Evolutionary conservation across 768 basidiomycete genomes (phyloP).

Genomic region (Tylopilus vinaceipallidus): DNA sequence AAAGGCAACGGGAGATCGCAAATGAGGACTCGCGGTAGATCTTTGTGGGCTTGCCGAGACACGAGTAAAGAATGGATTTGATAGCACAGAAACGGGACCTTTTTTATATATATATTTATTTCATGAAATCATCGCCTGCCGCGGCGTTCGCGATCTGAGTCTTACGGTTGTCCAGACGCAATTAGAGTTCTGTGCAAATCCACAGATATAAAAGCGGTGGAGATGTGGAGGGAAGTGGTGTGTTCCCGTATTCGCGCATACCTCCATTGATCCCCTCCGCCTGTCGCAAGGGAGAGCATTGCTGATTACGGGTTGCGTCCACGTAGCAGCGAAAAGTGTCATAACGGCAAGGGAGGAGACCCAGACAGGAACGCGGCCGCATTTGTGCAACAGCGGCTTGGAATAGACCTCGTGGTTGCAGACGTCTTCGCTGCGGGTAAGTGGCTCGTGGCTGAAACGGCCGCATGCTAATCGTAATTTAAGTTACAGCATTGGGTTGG

Average conservation of each 20-base stretch:
- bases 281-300: neutral
- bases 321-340: conserved; percentile 9
- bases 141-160: conserved; percentile 29
- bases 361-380: neutral
- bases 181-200: conserved; percentile 33
- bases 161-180: conserved; percentile 20
- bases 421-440: conserved; percentile 18
- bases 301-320: conserved; percentile 3
- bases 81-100: conserved; percentile 30
- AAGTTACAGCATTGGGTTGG: conserved; percentile 12
- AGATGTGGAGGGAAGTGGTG: conserved; percentile 5
- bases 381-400: conserved; percentile 3
- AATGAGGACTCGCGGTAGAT: conserved; percentile 16
- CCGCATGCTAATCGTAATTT: conserved; percentile 17
- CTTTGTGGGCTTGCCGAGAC: conserved; percentile 27
- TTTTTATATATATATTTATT: conserved; percentile 16
- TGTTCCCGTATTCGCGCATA: conserved; percentile 18
- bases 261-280: conserved; percentile 1
- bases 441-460: conserved; percentile 13
- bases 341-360: conserved; percentile 11
- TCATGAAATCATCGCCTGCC: conserved; percentile 27
- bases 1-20: conserved; percentile 30
- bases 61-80: conserved; percentile 25
- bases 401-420: conserved; percentile 1
- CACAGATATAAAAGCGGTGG: conserved; percentile 29